These are phyloP conservation scores for Anthracocystis walkeri DNA, from an alignment of 1,284 basidiomycete genomes.

Conservation along the genomic window DNA sequence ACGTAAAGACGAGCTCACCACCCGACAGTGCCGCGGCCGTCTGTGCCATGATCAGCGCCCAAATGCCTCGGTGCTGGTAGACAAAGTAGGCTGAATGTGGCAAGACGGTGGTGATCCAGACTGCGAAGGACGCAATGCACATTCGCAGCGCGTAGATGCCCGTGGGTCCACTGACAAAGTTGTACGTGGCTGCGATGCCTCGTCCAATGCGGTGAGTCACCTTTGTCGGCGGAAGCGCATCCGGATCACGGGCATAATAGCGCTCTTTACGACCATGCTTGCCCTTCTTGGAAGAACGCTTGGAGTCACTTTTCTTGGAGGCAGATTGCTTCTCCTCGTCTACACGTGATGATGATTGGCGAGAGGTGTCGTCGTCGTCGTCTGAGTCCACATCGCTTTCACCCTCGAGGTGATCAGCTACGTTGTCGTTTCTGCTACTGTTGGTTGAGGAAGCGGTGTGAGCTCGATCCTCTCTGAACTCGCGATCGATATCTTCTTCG, in stretches of 20 bases:
- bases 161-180: constrained; percentile 71
- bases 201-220: constrained; percentile 54
- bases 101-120: constrained; percentile 74
- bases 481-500: constrained; percentile 40
- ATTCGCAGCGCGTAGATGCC: constrained; percentile 76
- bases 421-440: background rate
- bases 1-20: constrained; percentile 62
- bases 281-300: constrained; percentile 2
- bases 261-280: constrained; percentile 11
- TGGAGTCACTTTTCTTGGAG: background rate
- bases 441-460: constrained; percentile 10
- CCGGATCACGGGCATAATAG: constrained; percentile 75
- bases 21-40: constrained; percentile 57
- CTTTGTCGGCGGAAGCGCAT: constrained; percentile 76
- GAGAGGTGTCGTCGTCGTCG: constrained; percentile 11
- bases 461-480: constrained; percentile 37
- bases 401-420: constrained; percentile 22
- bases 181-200: constrained; percentile 30
- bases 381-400: constrained; percentile 24
- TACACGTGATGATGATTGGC: background rate
- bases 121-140: constrained; percentile 72
- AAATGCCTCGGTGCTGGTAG: constrained; percentile 64
- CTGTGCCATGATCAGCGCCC: constrained; percentile 67
- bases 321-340: constrained; percentile 37
- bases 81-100: constrained; percentile 54